phyloP scores from a whole-genome alignment of 1,284 basidiomycete genomes.

The Cryptococcus sp. region DNA sequence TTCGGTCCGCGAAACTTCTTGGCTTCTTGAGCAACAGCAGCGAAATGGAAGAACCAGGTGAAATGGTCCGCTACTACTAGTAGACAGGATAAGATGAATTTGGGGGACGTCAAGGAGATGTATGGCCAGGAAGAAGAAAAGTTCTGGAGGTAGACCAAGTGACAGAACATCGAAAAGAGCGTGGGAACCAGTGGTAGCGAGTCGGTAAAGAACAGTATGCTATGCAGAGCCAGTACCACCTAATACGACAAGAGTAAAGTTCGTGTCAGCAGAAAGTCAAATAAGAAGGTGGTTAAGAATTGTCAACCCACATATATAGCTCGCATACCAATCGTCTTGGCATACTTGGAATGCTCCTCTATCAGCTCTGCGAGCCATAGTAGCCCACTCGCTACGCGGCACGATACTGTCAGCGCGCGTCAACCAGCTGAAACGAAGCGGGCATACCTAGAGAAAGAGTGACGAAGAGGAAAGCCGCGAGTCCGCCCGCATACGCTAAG shows the following conservation, averaged over 20 bases:
- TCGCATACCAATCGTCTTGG: slow-evolving; percentile 76
- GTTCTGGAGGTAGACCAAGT: slow-evolving; percentile 85
- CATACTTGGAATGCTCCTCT: slow-evolving; percentile 80
- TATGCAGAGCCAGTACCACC: slow-evolving; percentile 74
- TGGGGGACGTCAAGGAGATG: slow-evolving; percentile 78
- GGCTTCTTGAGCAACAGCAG: slow-evolving; percentile 62
- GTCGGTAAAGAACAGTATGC: slow-evolving; percentile 75
- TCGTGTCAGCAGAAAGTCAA: background rate
- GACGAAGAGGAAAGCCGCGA: slow-evolving; percentile 73
- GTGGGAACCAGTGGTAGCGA: slow-evolving; percentile 72
- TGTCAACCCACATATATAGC: slow-evolving; percentile 73
- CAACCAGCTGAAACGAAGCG: slow-evolving; percentile 3
- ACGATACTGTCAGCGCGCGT: slow-evolving; percentile 8
- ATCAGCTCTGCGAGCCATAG: slow-evolving; percentile 91
- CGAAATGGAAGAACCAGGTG: slow-evolving; percentile 91
- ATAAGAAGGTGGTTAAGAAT: background rate
- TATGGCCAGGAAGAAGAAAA: slow-evolving; percentile 84
- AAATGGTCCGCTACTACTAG: slow-evolving; percentile 88
- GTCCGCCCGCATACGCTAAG: slow-evolving; percentile 62
- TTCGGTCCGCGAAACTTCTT: slow-evolving; percentile 40
- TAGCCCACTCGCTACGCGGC: slow-evolving; percentile 74
- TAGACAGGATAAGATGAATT: slow-evolving; percentile 78
- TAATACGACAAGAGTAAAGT: slow-evolving; percentile 46
- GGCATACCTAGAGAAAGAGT: slow-evolving; percentile 71
- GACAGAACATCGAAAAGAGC: slow-evolving; percentile 76